Conservation (phyloP, 1,139 yeast species). For the Oligophagozyma castellii region DNA sequence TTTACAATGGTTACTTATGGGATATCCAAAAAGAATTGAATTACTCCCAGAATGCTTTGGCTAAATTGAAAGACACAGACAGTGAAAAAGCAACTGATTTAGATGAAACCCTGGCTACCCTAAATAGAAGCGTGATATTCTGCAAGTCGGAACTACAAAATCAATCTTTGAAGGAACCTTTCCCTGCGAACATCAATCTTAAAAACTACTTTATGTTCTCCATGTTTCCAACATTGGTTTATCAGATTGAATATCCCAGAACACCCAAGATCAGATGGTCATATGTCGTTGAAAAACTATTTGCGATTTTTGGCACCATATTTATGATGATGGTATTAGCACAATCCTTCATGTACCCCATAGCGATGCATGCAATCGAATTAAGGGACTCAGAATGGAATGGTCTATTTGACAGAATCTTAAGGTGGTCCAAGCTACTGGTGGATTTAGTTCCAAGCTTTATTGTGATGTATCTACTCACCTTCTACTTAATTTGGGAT, state of each 20-base stretch:
- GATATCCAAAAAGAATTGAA: conserved; percentile 41
- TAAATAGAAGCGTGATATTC: conserved; percentile 40
- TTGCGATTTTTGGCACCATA: conserved; percentile 80
- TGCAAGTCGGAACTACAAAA: conserved; percentile 49
- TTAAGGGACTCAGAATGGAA: conserved; percentile 34
- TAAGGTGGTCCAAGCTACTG: conserved; percentile 45
- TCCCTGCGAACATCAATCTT: conserved; percentile 62
- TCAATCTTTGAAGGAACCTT: conserved; percentile 29
- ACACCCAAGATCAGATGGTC: conserved; percentile 53
- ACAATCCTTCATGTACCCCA: conserved; percentile 65
- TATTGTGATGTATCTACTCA: conserved; percentile 55
- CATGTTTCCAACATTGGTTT: conserved; percentile 86
- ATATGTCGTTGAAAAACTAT: conserved; percentile 55
- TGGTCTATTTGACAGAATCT: conserved; percentile 28
- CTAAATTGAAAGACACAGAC: conserved; percentile 13
- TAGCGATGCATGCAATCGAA: conserved; percentile 45
- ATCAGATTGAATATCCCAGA: conserved; percentile 68
- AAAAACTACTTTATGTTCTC: conserved; percentile 59
- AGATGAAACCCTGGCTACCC: conserved; percentile 21
- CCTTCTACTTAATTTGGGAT: conserved; percentile 89
- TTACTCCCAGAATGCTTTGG: conserved; percentile 29
- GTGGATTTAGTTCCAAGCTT: conserved; percentile 75
- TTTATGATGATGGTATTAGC: conserved; percentile 72
- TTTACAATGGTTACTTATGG: conserved; percentile 84
- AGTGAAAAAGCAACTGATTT: conserved; percentile 11